Evolutionary conservation across 1,284 basidiomycete genomes (phyloP).

Genomic region (Ceratobasidium sp.): DNA sequence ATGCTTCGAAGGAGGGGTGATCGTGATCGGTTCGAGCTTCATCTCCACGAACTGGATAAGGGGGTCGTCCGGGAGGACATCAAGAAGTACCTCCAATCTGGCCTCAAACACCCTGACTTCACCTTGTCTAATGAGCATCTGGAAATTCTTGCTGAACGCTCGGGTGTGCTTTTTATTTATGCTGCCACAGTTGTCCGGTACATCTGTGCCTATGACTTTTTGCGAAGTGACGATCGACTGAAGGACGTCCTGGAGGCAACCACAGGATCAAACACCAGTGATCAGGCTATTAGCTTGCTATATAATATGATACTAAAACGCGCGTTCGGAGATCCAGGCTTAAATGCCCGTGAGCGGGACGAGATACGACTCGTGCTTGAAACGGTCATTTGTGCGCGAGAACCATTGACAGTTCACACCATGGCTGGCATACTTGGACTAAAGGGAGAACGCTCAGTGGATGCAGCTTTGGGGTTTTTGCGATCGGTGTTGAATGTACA

Average conservation of each 20-base stretch:
- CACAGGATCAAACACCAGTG: neutral
- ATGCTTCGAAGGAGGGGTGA: neutral
- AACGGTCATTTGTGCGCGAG: slow-evolving; percentile 11
- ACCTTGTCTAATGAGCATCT: too few species aligned
- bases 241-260: neutral
- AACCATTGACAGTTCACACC: neutral
- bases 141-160: too few species aligned
- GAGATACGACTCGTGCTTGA: slow-evolving; percentile 11
- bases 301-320: neutral
- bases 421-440: slow-evolving; percentile 1
- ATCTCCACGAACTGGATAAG: neutral
- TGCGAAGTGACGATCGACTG: neutral
- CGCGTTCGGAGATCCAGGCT: too few species aligned
- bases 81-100: neutral
- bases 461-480: neutral
- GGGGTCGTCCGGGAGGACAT: neutral
- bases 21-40: neutral
- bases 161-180: slow-evolving; percentile 14
- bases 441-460: too few species aligned
- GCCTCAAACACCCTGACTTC: neutral
- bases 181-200: slow-evolving; percentile 21
- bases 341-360: too few species aligned
- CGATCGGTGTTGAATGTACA: neutral
- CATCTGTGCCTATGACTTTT: neutral
- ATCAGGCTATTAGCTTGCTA: neutral